Base-by-base conservation (phyloP, 306 rosid genomes). In the Benincasa hispida region DNA sequence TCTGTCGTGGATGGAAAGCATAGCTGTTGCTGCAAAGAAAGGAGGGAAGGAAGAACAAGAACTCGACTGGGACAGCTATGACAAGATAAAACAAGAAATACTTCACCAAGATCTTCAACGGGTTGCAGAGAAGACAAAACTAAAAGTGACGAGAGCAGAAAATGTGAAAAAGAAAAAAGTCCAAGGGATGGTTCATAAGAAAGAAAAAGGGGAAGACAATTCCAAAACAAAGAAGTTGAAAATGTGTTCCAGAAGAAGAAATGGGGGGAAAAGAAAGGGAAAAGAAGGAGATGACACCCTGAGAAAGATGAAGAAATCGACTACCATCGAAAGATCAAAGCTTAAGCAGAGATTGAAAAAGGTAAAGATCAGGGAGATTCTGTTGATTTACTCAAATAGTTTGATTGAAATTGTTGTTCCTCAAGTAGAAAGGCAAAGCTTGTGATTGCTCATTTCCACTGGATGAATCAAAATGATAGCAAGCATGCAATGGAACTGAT, bases 61-160 rank as follows among this genome's bases (percentile, higher is more conserved):
- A 84, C 84, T 90, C 51, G 87, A 84, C 13, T 92, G 95, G 96
- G 91, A 88, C 70, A 92, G 97, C 83, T 92, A 85, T 66, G 81
- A 82, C 18, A 90, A 77, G 76, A 88, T 87, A 75, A 78, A 79
- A 67, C 82, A 90, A 79, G 88, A 90, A 81, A 80, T 82, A 61
- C 19, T 84, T 66, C 45, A 68, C 48, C 84, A 76, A 76, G 80
- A 81, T 78, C 86, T 88, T 77, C 88, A 72, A 75, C 74, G 77
- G 69, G 80, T 68, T 28, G 86, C 77, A 78, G 82, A 85, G 83
- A 88, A 83, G 81, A 77, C 68, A 81, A 88, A 81, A 78, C 85
- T 76, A 58, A 92, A 82, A 76, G 91, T 82, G 82, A 62, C 42
- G 80, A 84, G 87, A 75, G 89, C 88, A 21, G 84, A 83, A 81